Base-by-base conservation (phyloP, 2,329 filamentous ascomycete species). In the Teratosphaeria gauchensis region DNA sequence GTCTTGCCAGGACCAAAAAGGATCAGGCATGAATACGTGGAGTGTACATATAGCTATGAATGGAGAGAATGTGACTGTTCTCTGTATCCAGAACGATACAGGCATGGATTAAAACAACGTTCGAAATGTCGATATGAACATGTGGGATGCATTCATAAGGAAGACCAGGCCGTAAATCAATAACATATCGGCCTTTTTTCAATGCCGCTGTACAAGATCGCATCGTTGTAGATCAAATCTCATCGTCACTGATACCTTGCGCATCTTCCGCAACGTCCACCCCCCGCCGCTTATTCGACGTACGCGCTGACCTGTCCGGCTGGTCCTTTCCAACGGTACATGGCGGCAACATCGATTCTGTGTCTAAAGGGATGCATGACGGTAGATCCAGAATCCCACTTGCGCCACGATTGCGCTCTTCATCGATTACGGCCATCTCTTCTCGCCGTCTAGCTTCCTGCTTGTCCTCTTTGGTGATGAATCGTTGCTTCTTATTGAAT, bases 401-500 rank as follows among this genome's bases (percentile, higher is more conserved):
- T 8, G 59, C 59, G 11, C 57, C 54, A 31, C 59, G 32, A 51
- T 58, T 57, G 24, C 51, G 58, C 35, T 55, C 51, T n/a, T 61
- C 59, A 4, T 57, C 14, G 14, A 30, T 19, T 14, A 30, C 46
- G 11, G n/a, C 58, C 35, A 48, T 19, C 30, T 38, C 16, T 54
- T 57, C 33, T 35, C 33, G 46, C 53, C 24, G 16, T 54, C 58
- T 35, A 30, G 51, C 51, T 57, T 53, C 54, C 57, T 28, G 12
- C 38, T 42, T 42, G 31, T 33, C 6, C 55, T 58, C 53, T 35
- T 31, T 48, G 14, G 21, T 35, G 30, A 65, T 60, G 19, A 72
- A 61, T 12, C 65, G 68, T 60, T 77, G 77, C 5, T 57, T 63
- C 56, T 65, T 69, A 52, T 72, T 72, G 52, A 68, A 66, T 59